Conservation (phyloP, 176 grass and related monocot genomes). For the Chloris gayana region DNA sequence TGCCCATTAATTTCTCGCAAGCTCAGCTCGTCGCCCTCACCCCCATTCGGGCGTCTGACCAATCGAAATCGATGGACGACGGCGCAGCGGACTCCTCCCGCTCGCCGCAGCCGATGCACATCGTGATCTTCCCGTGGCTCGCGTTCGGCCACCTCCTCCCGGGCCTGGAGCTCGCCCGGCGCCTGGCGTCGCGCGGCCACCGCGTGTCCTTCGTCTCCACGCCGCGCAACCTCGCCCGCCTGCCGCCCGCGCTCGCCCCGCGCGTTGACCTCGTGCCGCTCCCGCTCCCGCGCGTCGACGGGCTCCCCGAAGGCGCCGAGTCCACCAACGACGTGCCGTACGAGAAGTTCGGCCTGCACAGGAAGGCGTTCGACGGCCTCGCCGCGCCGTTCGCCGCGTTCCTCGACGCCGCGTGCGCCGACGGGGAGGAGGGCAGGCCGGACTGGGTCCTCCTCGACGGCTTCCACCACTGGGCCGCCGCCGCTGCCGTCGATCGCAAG, state of each 20-base stretch:
- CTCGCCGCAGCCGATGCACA: neutral
- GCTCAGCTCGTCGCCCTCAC: neutral
- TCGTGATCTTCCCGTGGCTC: constrained; percentile 25
- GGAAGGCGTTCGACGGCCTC: constrained; percentile 28
- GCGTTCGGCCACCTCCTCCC: constrained; percentile 22
- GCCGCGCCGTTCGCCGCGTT: constrained; percentile 10
- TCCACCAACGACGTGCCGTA: neutral
- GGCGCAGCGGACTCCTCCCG: neutral
- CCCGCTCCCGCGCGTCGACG: constrained; percentile 8
- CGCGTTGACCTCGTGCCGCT: constrained; percentile 14
- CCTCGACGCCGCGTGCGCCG: constrained; percentile 2
- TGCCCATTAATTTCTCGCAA: neutral
- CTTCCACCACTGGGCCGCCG: neutral
- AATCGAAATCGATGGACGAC: neutral
- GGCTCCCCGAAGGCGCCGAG: constrained; percentile 23
- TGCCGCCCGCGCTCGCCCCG: neutral
- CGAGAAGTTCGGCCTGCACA: constrained; percentile 5
- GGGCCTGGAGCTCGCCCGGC: constrained; percentile 13
- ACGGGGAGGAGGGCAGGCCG: neutral
- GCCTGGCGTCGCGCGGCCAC: neutral
- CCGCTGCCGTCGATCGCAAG: neutral
- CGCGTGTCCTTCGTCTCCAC: constrained; percentile 29
- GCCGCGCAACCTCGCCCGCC: neutral
- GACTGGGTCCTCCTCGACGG: constrained; percentile 20
- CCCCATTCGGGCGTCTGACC: neutral